Base-by-base conservation (phyloP, 805 yeast genomes). In the Ogataea ramenticola region DNA sequence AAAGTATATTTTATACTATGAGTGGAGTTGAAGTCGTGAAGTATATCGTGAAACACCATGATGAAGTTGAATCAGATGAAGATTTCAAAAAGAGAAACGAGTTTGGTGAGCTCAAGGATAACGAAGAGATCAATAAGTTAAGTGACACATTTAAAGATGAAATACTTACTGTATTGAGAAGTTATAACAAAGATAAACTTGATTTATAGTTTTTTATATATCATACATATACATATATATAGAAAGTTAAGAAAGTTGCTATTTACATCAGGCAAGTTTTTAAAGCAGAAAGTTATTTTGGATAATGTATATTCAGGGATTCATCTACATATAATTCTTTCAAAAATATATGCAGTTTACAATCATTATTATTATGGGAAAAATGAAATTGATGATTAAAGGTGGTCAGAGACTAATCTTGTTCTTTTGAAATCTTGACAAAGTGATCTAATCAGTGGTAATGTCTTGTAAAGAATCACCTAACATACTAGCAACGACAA, bases 401-500 rank as follows among this genome's bases (percentile, higher is more conserved):
- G n/a, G n/a, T n/a, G n/a, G n/a, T n/a, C n/a, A n/a, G n/a, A n/a
- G n/a, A n/a, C n/a, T n/a, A n/a, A n/a, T n/a, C n/a, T n/a, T 14
- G 15, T 30, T 30, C 30, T 14, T 8, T 10, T 14, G 11, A 33
- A 34, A 30, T 12, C 15, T 11, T 2, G 3, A 19, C 16, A 14
- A 20, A 24, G 15, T 14, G 8, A 42, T 29, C 42, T 47, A 52
- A 41, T 55, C 56, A 11, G 35, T 32, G 12, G 15, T 14, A 14
- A 29, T 29, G 3, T 22, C n/a, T 16, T 22, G 24, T 39, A 55
- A 51, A 14, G 58, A 50, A 43, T 72, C 72, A 47, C 78, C 77
- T 51, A 88, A 68, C 53, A 84, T 79, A 49, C 77, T 74, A 38
- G 85, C 79, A 51, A 88, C 79, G 42, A 86, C 79, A 45, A 80